Conservation (phyloP, 2,329 filamentous ascomycete species). For the Lachnellula suecica region DNA sequence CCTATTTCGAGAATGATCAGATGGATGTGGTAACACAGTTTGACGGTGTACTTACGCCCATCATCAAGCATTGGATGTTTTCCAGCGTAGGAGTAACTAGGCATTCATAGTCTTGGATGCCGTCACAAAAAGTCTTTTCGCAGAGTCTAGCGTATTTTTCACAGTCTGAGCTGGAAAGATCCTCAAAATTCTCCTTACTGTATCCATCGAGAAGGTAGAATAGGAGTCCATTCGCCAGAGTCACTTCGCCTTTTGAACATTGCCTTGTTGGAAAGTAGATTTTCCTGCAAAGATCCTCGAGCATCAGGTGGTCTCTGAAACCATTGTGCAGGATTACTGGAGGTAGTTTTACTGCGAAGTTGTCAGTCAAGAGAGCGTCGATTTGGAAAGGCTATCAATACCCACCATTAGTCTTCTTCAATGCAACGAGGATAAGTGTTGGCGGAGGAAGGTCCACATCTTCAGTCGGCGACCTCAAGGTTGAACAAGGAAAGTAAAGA, state of each 20-base stretch:
- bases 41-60: slow-evolving; percentile 9
- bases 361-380: background rate
- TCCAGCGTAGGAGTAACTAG: slow-evolving; percentile 9
- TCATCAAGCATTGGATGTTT: slow-evolving; percentile 14
- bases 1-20: slow-evolving; percentile 2
- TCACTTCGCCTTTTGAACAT: slow-evolving; percentile 11
- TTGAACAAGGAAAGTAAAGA: slow-evolving; percentile 9
- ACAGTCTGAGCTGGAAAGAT: slow-evolving; percentile 5
- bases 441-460: slow-evolving; percentile 14
- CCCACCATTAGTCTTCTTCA: slow-evolving; percentile 8
- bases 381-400: background rate
- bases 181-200: background rate
- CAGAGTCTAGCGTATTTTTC: slow-evolving; percentile 12
- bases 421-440: slow-evolving; percentile 5
- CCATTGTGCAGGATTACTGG: slow-evolving; percentile 12
- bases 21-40: background rate
- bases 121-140: slow-evolving; percentile 14
- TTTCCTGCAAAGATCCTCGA: slow-evolving; percentile 16
- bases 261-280: slow-evolving; percentile 16
- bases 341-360: slow-evolving; percentile 5
- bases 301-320: slow-evolving; percentile 11
- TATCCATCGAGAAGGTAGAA: slow-evolving; percentile 13
- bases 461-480: background rate
- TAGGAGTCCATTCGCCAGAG: slow-evolving; percentile 13
- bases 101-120: slow-evolving; percentile 13